Base-by-base conservation (phyloP, 805 yeast genomes). In the Saccharomycopsis sp. region DNA sequence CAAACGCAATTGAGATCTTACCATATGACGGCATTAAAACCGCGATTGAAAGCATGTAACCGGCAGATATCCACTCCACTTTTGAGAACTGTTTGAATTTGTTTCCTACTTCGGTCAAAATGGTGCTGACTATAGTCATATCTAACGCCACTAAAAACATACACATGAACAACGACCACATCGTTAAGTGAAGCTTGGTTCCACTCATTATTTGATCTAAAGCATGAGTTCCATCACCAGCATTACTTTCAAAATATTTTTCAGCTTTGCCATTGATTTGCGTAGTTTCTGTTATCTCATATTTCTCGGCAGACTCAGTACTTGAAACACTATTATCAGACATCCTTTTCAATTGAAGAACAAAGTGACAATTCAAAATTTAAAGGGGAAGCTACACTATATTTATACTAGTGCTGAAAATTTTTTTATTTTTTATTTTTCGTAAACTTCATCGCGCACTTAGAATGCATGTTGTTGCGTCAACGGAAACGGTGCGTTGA, bases 41-140 rank as follows among this genome's bases (percentile, higher is more conserved):
- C 1, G 79, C 76, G 64, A 71, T 66, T 1, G 82, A 73, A 38
- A 79, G 59, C 54, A 74, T 54, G 56, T 68, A 79, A 1, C 77
- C 81, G 0, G 79, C 60, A 5, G 77, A 59, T 22, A 79, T 56
- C 85, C 86, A 79, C 2, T 79, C 79, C 5, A 77, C 64, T 45
- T 74, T 67, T 4, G 71, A 66, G 51, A 74, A 77, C 3, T 66
- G 64, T 17, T 67, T 52, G 54, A 79, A 78, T 47, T 74, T 61
- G 41, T 62, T 60, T 4, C 79, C 75, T 2, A 79, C 73, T 1
- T 59, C 62, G 14, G 75, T 67, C 39, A 77, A 59, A 9, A 75
- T 60, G 1, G 82, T 72, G 6, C 72, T 54, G 1, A 73, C 72
- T 45, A 79, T 78, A n/a, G 81, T 77, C 51, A 73, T 77, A 56